Base-by-base conservation (phyloP, 148 eudicot genomes). In the Polygonum maritimum region DNA sequence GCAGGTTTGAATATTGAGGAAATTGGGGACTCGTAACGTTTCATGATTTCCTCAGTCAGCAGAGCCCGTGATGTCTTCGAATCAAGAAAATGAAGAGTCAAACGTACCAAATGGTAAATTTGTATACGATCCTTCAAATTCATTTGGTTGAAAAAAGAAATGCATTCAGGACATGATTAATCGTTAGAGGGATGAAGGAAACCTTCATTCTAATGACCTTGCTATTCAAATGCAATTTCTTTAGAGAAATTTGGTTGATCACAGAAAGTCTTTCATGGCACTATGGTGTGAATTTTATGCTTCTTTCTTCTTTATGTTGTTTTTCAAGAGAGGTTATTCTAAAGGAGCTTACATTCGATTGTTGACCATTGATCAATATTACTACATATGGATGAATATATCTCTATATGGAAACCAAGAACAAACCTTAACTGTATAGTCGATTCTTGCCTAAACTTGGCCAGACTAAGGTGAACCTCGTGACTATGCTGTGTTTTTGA, bases 1-100 rank as follows among this genome's bases (percentile, higher is more conserved):
- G 69, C 69, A 62, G 69, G 0, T 26, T 38, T 62, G 69, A 26
- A 26, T 31, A 62, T 62, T 22, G 4, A 31, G 69, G 69, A 62
- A 62, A 3, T 38, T 21, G 10, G 38, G 69, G 16, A 31, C 9
- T 57, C 7, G 63, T 26, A 62, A 62, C 36, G 26, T 62, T 62
- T 62, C 69, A 62, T 62, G 69, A 62, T 62, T 62, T 62, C 69
- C 69, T 31, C 18, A 31, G 13, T 26, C 69, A 62, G 69, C 39
- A 62, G 69, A 62, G 38, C 69, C 15, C 38, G 69, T 38, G 69
- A 62, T 62, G 69, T 62, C 69, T 62, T 31, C 69, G 36, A 26
- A 13, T 62, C 69, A 62, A 31, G 31, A 26, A 26, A 62, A 62
- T 26, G 69, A 62, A 38, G 69, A 62, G 69, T 31, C 69, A 31